Evolutionary conservation across 1,284 basidiomycete genomes (phyloP).

Genomic region (Omphalotus olearius): DNA sequence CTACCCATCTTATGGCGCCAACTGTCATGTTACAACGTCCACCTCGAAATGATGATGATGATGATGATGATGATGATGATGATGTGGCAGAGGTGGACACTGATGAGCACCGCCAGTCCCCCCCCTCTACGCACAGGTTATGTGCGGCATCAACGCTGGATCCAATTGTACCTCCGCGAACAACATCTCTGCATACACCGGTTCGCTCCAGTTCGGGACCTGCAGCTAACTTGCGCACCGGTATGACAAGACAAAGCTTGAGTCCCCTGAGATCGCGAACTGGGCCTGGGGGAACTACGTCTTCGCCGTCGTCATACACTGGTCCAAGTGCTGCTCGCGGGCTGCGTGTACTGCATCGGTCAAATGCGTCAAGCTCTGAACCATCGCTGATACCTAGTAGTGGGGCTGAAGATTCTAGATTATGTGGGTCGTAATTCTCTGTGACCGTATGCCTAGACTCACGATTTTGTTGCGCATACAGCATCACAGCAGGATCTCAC

Average conservation of each 20-base stretch:
- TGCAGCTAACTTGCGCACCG: constrained; percentile 20
- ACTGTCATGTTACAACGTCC: constrained; percentile 9
- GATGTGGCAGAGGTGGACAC: background rate
- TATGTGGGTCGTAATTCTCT: constrained; percentile 33
- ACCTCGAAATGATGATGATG: background rate
- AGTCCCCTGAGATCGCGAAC: constrained; percentile 37
- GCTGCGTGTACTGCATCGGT: constrained; percentile 59
- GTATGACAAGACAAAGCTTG: constrained; percentile 32
- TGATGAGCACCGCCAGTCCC: constrained; percentile 26
- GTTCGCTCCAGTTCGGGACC: constrained; percentile 34
- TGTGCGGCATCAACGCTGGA: constrained; percentile 22
- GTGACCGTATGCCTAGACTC: background rate
- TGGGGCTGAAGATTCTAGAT: constrained; percentile 36
- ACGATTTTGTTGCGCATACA: constrained; percentile 17
- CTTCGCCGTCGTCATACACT: constrained; percentile 17
- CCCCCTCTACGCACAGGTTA: constrained; percentile 30
- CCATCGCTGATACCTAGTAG: constrained; percentile 60
- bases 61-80: background rate
- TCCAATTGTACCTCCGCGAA: constrained; percentile 52
- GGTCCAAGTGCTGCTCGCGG: constrained; percentile 33
- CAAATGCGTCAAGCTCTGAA: constrained; percentile 72
- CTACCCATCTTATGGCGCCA: constrained; percentile 11
- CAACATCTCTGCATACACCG: constrained; percentile 48
- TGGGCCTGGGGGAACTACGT: constrained; percentile 28
- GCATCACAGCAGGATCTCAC: constrained; percentile 53